Conservation (phyloP, 2,329 filamentous ascomycete genomes). For the Aschersonia sp. region DNA sequence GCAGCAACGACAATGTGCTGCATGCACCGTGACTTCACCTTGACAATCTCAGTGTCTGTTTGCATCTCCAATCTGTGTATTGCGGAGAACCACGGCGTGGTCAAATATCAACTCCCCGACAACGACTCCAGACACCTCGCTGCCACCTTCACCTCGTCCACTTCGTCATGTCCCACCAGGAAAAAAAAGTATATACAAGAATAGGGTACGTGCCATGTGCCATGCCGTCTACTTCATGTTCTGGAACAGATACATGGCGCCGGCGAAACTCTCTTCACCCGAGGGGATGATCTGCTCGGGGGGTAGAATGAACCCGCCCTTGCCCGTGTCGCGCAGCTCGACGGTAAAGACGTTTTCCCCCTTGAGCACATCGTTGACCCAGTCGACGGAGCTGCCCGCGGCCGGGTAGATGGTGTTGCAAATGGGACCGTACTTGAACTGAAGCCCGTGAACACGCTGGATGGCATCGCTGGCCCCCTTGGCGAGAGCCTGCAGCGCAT, state of each 20-base stretch:
- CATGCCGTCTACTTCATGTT: constrained; percentile 18
- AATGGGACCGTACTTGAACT: constrained; percentile 32
- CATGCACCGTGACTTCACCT: too few species aligned
- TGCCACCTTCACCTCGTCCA: too few species aligned
- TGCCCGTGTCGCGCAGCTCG: constrained; percentile 22
- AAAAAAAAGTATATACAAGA: too few species aligned
- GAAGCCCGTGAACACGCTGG: constrained; percentile 21
- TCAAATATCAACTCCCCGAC: too few species aligned
- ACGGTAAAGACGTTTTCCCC: constrained; percentile 25
- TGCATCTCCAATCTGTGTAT: too few species aligned
- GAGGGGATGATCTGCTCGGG: constrained; percentile 26
- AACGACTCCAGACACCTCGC: too few species aligned
- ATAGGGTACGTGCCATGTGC: too few species aligned
- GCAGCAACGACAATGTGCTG: too few species aligned
- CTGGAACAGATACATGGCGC: constrained; percentile 43
- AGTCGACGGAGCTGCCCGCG: constrained; percentile 29
- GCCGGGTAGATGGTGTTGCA: constrained; percentile 49
- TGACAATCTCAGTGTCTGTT: too few species aligned
- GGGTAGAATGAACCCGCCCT: constrained; percentile 27
- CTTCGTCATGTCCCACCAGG: too few species aligned
- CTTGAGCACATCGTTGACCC: constrained; percentile 24
- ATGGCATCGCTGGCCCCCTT: constrained; percentile 35
- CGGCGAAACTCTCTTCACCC: constrained; percentile 27
- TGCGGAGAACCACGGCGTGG: too few species aligned
- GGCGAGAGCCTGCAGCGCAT: constrained; percentile 33